Evolutionary conservation across 331 rosid genomes (phyloP), one percentile per base, ranked within the genome.

Genomic region (Rhamnella rubrinervis): DNA sequence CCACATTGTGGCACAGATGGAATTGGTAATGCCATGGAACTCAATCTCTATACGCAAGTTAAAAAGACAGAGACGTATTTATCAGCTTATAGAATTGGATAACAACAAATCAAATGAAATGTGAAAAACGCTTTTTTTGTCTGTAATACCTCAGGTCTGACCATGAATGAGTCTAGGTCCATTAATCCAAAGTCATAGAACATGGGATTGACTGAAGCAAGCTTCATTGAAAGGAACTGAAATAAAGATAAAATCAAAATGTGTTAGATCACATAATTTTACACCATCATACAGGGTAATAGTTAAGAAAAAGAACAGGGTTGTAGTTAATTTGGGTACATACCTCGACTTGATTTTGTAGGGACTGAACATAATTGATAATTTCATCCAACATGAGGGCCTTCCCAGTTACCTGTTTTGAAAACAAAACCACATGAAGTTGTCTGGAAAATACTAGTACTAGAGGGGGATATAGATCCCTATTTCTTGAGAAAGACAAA

Each of bases 291-390:
- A 10, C 14, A 44, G 49, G 11, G 15, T 44, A 51, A 16, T 25
- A 70, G 9, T 8, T 49, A 46, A 52, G 19, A 21, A 35, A 19
- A 20, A 37, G 21, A 18, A 47, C 10, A 14, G 5, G 50, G 37
- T 18, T 20, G 16, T 40, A 23, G 25, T 50, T 51, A 8, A 39
- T 38, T 61, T 4, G 7, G 37, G 69, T 87, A 92, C 98, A 97
- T 93, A 92, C 98, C 98, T 93, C 97, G 11, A 93, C 97, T 88
- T 88, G 98, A 82, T 85, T 84, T 70, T 93, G 98, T 72, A 93
- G 83, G 85, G 98, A 88, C 85, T 86, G 92, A 71, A 90, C 95
- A 82, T 90, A 90, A 75, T 93, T 93, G 88, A 93, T 93, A 73
- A 93, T 90, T 78, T 93, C 95, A 50, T 93, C 98, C 90, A 93